A percentile compares a stretch with the other conserved stretches of the same genome.
These are phyloP conservation scores for Coemansia sp. DNA, from an alignment of 192 early-diverging fungal species.

Conservation along the genomic window DNA sequence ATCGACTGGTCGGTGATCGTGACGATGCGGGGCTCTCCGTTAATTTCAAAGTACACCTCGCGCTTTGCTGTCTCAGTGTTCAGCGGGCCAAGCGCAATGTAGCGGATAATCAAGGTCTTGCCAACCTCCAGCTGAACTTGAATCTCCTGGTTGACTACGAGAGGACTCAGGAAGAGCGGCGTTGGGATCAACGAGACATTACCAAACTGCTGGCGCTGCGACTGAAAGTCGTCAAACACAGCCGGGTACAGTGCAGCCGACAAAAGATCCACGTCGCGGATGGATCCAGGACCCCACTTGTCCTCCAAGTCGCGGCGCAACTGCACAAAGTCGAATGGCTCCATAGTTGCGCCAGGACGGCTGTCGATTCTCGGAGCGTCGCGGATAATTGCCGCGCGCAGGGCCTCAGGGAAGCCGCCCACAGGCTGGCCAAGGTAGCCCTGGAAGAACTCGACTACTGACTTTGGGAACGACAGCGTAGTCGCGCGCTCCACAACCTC, in stretches of 20 bases:
- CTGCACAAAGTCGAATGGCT: constrained; percentile 72
- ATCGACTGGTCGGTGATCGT: constrained; percentile 65
- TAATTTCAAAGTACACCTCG: constrained; percentile 95
- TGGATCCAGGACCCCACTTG: constrained; percentile 71
- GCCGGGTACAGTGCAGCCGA: constrained; percentile 91
- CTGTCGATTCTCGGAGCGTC: constrained; percentile 73
- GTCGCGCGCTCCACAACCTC: constrained; percentile 75
- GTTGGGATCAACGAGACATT: constrained; percentile 90
- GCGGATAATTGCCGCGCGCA: constrained; percentile 79
- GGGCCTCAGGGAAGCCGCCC: constrained; percentile 91
- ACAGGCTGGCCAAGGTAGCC: constrained; percentile 92
- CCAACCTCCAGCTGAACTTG: constrained; percentile 82
- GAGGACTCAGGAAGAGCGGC: constrained; percentile 82
- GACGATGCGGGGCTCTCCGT: constrained; percentile 89
- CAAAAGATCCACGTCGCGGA: constrained; percentile 83
- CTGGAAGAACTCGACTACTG: constrained; percentile 96
- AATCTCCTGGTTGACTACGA: constrained; percentile 87
- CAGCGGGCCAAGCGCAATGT: constrained; percentile 83
- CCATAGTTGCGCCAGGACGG: constrained; percentile 79
- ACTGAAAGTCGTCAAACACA: constrained; percentile 83
- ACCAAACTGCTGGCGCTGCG: constrained; percentile 72
- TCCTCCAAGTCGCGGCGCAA: constrained; percentile 73
- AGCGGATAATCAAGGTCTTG: constrained; percentile 86
- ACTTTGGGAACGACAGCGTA: constrained; percentile 87
- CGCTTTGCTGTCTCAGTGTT: constrained; percentile 63